Evolutionary conservation across 768 basidiomycete species (phyloP).

Genomic region (Rhodosporidiobolus sp.): DNA sequence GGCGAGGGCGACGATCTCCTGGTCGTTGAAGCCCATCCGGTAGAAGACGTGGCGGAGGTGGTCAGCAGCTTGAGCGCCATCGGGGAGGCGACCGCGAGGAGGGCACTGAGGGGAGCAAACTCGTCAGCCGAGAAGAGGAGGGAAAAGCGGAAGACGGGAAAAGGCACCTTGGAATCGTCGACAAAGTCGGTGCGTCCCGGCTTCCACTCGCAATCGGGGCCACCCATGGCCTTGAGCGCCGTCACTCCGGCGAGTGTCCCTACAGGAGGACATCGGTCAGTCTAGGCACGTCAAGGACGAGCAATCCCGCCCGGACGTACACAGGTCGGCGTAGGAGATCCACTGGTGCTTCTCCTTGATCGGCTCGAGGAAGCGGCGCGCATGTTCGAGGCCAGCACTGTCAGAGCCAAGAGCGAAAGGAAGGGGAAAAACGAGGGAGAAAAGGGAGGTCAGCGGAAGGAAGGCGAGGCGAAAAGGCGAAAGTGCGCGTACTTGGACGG

Average conservation of each 20-base stretch:
- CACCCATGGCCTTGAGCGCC: slow-evolving; percentile 85
- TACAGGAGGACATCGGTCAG: background rate
- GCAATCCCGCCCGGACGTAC: slow-evolving; percentile 5
- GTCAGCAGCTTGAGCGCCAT: slow-evolving; percentile 64
- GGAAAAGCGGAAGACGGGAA: background rate
- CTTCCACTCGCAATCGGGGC: slow-evolving; percentile 89
- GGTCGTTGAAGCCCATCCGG: slow-evolving; percentile 96
- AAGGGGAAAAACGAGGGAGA: too few relatives aligned
- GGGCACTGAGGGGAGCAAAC: slow-evolving; percentile 14
- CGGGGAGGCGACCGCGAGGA: slow-evolving; percentile 52
- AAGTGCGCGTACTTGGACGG: slow-evolving; percentile 27
- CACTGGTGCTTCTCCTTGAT: slow-evolving; percentile 84
- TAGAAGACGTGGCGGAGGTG: slow-evolving; percentile 78
- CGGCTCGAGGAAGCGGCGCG: slow-evolving; percentile 73
- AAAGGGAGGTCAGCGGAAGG: too few relatives aligned
- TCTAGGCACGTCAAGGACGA: background rate
- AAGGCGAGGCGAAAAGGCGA: too few relatives aligned
- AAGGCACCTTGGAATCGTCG: slow-evolving; percentile 27
- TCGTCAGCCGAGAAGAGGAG: too few relatives aligned
- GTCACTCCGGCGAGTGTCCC: slow-evolving; percentile 81
- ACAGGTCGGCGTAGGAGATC: slow-evolving; percentile 59
- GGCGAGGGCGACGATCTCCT: slow-evolving; percentile 74
- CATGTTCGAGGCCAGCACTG: slow-evolving; percentile 75
- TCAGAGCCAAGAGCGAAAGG: slow-evolving; percentile 52
- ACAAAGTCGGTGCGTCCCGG: slow-evolving; percentile 75